Base-by-base conservation (phyloP, 768 basidiomycete species). In the Leccinellum rugosiceps region DNA sequence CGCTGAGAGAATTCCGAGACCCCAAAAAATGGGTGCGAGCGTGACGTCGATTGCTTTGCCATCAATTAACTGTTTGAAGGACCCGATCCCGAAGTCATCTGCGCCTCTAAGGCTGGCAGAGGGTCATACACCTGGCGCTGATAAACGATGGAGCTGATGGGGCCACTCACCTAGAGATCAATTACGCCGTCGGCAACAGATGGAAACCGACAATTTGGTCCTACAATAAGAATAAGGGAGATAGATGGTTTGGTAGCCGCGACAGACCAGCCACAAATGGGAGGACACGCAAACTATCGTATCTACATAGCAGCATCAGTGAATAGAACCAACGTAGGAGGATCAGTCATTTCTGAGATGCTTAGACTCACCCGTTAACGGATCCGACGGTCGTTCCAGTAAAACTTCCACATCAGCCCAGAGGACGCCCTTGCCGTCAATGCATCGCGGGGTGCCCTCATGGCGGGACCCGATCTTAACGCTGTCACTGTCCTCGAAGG, bases 341-440 rank as follows among this genome's bases (percentile, higher is more conserved):
- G 21, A 46, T 47, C 14, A 17, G 7, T 19, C 17, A 26, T 30
- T 25, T 47, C 25, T 25, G 43, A 48, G 43, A 57, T 15, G 8
- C 28, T 1, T 13, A 50, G 21, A 80, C 92, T 78, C 68, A 96
- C 95, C 92, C 92, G 60, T 78, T 81, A 5, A 96, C 94, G 47
- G 84, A 83, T 31, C 96, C 96, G 28, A 28, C 28, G 28, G 65
- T 98, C 84, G 65, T 98, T 98, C 77, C 94, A 17, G 80, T 72
- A 68, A 94, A 96, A 7, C 90, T 73, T 98, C 92, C 23, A 98
- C 91, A 15, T 96, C 96, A 14, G 92, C 96, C 91, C 92, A 98
- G 6, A 86, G 74, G 4, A 95, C 96, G 3, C 83, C 78, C 72
- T 98, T 98, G 51, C 92, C 92, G 15, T 90, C 87, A 55, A 96